These are phyloP conservation scores for Sporothrix variecibatus DNA, from an alignment of 2,329 filamentous ascomycete genomes.

Conservation along the genomic window DNA sequence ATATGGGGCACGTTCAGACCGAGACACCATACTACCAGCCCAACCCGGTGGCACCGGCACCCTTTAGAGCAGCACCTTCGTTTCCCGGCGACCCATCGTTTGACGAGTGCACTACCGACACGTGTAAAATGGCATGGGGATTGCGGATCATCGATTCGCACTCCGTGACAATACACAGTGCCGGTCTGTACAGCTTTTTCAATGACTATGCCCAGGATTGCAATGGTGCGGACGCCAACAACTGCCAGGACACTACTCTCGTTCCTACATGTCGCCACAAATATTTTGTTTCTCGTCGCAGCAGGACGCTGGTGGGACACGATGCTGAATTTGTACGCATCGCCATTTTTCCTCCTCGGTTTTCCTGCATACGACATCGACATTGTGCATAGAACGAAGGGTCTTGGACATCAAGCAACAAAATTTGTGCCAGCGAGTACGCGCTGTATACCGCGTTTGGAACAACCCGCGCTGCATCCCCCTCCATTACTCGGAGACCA, in stretches of 20 bases:
- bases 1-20: constrained; percentile 49
- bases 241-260: not conserved
- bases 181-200: not conserved
- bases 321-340: too few relatives aligned
- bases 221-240: not conserved
- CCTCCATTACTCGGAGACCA: too few relatives aligned
- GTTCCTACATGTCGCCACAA: too few relatives aligned
- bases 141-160: not conserved
- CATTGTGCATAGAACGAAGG: too few relatives aligned
- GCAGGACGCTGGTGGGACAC: too few relatives aligned
- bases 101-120: not conserved
- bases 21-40: constrained; percentile 43
- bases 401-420: too few relatives aligned
- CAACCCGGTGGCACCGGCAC: constrained; percentile 29
- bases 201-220: not conserved
- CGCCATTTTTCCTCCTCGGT: too few relatives aligned
- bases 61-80: not conserved
- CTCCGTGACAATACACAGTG: not conserved
- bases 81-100: not conserved
- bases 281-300: too few relatives aligned
- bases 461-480: too few relatives aligned
- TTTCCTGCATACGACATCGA: too few relatives aligned
- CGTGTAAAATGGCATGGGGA: not conserved
- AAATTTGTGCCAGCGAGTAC: too few relatives aligned
- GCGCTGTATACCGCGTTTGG: too few relatives aligned